A percentile compares a stretch with the other conserved stretches of the same genome.
Conservation (phyloP, 176 grass and related monocot genomes). For the Pontederia crassipes region DNA sequence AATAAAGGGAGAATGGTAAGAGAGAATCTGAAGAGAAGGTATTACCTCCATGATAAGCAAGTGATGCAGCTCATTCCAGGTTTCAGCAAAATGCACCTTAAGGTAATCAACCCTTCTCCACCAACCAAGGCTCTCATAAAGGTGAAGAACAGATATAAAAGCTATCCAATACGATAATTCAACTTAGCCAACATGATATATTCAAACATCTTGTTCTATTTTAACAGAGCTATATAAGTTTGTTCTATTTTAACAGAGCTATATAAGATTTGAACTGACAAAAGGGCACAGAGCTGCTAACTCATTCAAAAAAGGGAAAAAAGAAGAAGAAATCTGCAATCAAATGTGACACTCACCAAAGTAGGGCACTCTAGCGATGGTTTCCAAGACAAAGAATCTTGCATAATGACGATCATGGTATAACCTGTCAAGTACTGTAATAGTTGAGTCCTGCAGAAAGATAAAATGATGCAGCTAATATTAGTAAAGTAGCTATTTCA, state of each 20-base stretch:
- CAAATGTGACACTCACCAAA: constrained; percentile 49
- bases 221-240: too few relatives aligned
- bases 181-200: neutral
- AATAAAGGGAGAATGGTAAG: neutral
- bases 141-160: constrained; percentile 94
- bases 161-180: constrained; percentile 35
- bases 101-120: constrained; percentile 77
- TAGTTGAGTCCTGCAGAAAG: constrained; percentile 49
- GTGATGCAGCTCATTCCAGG: constrained; percentile 92
- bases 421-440: constrained; percentile 39
- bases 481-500: constrained; percentile 4
- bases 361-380: constrained; percentile 83
- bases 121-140: constrained; percentile 96
- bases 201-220: neutral
- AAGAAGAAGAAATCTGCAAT: neutral
- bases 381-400: constrained; percentile 90
- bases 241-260: neutral
- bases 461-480: neutral
- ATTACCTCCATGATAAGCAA: constrained; percentile 95
- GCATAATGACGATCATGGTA: constrained; percentile 74
- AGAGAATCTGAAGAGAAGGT: neutral
- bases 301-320: neutral
- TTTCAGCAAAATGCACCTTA: constrained; percentile 97
- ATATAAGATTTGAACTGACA: neutral
- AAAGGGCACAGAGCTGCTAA: neutral